Conservation (phyloP, 345 rosid genomes). For the Gynandropsis gynandra region DNA sequence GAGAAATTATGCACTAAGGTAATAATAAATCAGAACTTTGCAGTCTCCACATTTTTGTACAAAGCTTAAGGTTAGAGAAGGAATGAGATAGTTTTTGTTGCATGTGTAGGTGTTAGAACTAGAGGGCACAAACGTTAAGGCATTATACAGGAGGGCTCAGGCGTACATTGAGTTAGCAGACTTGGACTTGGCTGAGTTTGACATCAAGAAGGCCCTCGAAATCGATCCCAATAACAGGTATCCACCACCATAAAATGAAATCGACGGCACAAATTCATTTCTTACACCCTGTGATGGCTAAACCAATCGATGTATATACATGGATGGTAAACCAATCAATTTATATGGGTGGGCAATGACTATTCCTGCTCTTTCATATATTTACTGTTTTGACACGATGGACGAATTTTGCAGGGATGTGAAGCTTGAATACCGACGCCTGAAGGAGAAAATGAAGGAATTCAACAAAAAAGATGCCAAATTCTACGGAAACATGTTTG, state of each 20-base stretch:
- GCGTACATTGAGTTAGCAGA: slow-evolving; percentile 61
- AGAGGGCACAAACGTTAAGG: slow-evolving; percentile 66
- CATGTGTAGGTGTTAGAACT: slow-evolving; percentile 51
- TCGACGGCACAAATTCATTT: too few species aligned
- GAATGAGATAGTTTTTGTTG: neutral
- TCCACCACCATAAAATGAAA: too few species aligned
- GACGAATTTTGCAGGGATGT: slow-evolving; percentile 51
- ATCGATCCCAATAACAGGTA: slow-evolving; percentile 75
- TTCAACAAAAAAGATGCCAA: slow-evolving; percentile 82
- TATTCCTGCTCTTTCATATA: too few species aligned
- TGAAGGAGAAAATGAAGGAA: slow-evolving; percentile 82
- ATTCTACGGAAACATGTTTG: slow-evolving; percentile 77
- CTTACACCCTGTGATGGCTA: too few species aligned
- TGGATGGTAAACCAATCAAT: too few species aligned
- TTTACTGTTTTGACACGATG: too few species aligned
- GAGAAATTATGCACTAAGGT: slow-evolving; percentile 79
- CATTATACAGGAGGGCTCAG: slow-evolving; percentile 71
- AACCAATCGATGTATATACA: too few species aligned
- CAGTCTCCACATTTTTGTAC: neutral
- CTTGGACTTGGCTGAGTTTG: slow-evolving; percentile 74
- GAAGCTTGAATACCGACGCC: slow-evolving; percentile 57
- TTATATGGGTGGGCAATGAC: too few species aligned
- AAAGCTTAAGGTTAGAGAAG: neutral
- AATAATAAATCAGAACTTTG: neutral
- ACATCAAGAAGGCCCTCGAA: slow-evolving; percentile 76